A percentile compares a stretch with the other conserved stretches of the same genome.
Conservation (phyloP, 768 basidiomycete species). For the Nidularia pulvinata region DNA sequence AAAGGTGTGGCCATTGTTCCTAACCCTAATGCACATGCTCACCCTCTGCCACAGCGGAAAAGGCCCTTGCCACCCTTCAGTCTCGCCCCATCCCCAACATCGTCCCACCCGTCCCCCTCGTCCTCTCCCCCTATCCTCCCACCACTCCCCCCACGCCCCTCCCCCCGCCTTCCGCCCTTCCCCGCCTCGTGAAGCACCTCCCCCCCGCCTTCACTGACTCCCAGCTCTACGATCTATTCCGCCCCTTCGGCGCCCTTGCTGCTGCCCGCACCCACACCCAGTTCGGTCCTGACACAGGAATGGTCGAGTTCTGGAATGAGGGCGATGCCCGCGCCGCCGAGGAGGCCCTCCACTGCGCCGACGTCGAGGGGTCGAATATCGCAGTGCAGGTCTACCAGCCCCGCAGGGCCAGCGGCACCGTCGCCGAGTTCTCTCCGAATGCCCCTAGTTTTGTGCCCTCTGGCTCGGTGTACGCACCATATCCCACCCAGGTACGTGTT, state of each 20-base stretch:
- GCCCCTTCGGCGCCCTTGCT: slow-evolving; percentile 82
- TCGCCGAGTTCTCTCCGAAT: slow-evolving; percentile 66
- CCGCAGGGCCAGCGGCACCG: slow-evolving; percentile 43
- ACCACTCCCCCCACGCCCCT: slow-evolving; percentile 74
- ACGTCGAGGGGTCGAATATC: slow-evolving; percentile 84
- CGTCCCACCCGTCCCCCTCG: slow-evolving; percentile 56
- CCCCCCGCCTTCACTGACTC: slow-evolving; percentile 68
- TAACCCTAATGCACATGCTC: slow-evolving; percentile 1
- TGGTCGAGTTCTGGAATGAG: slow-evolving; percentile 88
- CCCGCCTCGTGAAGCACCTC: slow-evolving; percentile 85
- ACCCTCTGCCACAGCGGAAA: slow-evolving; percentile 59
- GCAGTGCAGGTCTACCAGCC: slow-evolving; percentile 80
- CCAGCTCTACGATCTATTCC: slow-evolving; percentile 82
- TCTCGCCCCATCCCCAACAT: slow-evolving; percentile 67
- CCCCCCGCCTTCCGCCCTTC: slow-evolving; percentile 74
- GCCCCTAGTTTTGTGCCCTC: slow-evolving; percentile 80
- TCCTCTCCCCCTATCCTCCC: slow-evolving; percentile 83
- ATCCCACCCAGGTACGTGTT: slow-evolving; percentile 54
- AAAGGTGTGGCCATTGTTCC: slow-evolving; percentile 49
- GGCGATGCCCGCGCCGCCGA: slow-evolving; percentile 81
- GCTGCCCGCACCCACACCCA: slow-evolving; percentile 74
- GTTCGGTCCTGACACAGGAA: slow-evolving; percentile 75
- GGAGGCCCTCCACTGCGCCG: slow-evolving; percentile 81
- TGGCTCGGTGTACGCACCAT: slow-evolving; percentile 56
- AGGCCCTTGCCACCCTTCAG: slow-evolving; percentile 84